Conservation (phyloP, 306 rosid genomes). For the Casuarina cunninghamiana region DNA sequence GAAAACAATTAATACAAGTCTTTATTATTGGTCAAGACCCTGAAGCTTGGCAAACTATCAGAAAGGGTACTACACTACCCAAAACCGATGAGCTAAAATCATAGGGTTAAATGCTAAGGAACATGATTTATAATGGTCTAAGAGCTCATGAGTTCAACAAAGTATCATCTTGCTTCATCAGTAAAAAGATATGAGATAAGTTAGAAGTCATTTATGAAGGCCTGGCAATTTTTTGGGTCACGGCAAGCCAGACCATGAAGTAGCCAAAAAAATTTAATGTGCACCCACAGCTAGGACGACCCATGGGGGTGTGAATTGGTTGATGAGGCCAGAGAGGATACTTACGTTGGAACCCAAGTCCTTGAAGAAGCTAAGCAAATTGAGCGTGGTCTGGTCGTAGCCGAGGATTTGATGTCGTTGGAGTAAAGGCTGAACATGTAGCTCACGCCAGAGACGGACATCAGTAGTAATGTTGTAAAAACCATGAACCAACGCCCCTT, state of each 20-base stretch:
- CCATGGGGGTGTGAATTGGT: conserved; percentile 17
- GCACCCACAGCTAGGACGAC: conserved; percentile 42
- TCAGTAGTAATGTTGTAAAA: conserved; percentile 40
- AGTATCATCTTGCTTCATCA: too few species aligned
- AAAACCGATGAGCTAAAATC: too few species aligned
- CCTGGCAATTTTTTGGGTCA: conserved; percentile 5
- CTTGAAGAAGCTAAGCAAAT: conserved; percentile 43
- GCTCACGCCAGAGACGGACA: conserved; percentile 42
- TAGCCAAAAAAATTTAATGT: conserved; percentile 62
- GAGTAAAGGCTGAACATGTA: conserved; percentile 50
- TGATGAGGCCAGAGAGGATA: conserved; percentile 37
- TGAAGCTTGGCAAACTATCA: too few species aligned
- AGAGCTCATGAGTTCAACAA: too few species aligned
- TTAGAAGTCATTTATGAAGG: too few species aligned
- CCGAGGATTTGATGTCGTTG: conserved; percentile 33
- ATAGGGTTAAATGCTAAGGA: too few species aligned
- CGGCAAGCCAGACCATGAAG: conserved; percentile 80
- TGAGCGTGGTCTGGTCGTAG: conserved; percentile 46
- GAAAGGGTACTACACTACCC: too few species aligned
- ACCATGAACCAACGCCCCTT: conserved; percentile 42
- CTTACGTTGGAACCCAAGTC: conserved; percentile 38
- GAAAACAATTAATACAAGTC: too few species aligned
- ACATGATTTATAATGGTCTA: too few species aligned
- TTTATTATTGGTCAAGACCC: too few species aligned
- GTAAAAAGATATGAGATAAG: too few species aligned